Base-by-base conservation (phyloP, 441 rosid genomes). In the Populus hybrid region DNA sequence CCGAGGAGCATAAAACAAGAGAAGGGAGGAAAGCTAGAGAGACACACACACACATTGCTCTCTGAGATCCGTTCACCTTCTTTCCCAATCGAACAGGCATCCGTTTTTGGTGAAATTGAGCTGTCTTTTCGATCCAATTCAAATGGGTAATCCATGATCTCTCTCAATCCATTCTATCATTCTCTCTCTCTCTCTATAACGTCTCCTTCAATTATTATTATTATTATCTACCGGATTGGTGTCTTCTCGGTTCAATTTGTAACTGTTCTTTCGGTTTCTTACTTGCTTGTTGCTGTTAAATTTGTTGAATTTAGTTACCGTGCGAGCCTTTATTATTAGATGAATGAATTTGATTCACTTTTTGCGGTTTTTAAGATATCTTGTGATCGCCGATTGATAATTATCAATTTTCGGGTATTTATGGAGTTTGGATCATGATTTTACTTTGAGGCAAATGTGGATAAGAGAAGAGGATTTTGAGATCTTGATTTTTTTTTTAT, bases 131-230 rank as follows among this genome's bases (percentile, higher is more conserved):
- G 80, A 76, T 79, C 77, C 69, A 73, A 50, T 32, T 24, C 76
- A 64, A 70, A 83, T 83, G 85, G 85, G 85, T 83, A 83, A 69
- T 74, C 73, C 70, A 70, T 79, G 12, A 34, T 73, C n/a, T 70
- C 69, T 66, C 24, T 59, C 66, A 69, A 70, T 26, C 59, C 42
- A 6, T 35, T 74, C 21, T 38, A 4, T 34, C 9, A 64, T 7
- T 30, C 5, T 20, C 21, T 68, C 26, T 68, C 26, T 76, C 61
- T 70, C 42, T 32, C 63, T 4, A 12, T 72, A 34, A 24, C 38
- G 5, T 81, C 28, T 8, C 9, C 3, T 28, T 50, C 3, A 67
- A 28, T 59, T 64, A 16, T 57, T 18, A 70, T 50, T 18, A 2
- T 81, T 21, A 23, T 40, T 72, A n/a, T 77, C 28, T 21, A 20